Percentiles rank a stretch among this genome's conserved stretches.
phyloP scores from a whole-genome alignment of 2,329 filamentous ascomycete genomes.

The Monilinia fructigena region DNA sequence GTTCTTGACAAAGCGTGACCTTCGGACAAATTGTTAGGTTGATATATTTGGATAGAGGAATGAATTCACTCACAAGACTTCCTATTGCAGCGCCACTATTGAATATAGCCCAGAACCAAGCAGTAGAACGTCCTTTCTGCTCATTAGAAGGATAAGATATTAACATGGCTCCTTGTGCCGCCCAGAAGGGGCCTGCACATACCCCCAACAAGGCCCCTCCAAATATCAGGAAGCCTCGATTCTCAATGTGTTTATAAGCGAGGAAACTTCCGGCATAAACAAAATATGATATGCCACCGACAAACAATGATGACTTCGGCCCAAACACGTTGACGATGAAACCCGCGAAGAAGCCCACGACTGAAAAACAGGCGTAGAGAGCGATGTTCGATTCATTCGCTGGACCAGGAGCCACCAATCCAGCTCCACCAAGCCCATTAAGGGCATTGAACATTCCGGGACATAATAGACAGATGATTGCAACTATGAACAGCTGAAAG shows the following conservation, averaged over 20 bases:
- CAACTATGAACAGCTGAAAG: conserved; percentile 49
- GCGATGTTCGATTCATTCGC: conserved; percentile 49
- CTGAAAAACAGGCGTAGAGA: conserved; percentile 49
- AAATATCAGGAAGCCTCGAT: conserved; percentile 65
- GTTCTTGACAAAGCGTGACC: conserved; percentile 69
- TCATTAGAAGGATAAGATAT: conserved; percentile 80
- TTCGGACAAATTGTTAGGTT: conserved; percentile 10
- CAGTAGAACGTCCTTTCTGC: conserved; percentile 79
- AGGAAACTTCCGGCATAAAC: conserved; percentile 70
- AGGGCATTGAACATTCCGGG: conserved; percentile 71
- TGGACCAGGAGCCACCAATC: conserved; percentile 51
- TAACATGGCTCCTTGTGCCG: conserved; percentile 79
- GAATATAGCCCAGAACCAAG: conserved; percentile 25
- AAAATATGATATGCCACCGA: conserved; percentile 73
- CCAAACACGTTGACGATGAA: conserved; percentile 74
- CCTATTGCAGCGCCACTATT: conserved; percentile 26
- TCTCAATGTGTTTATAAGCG: conserved; percentile 60
- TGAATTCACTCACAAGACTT: conserved; percentile 20
- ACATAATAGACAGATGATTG: conserved; percentile 66
- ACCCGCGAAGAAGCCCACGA: conserved; percentile 66
- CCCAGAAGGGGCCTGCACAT: conserved; percentile 75
- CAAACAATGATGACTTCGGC: conserved; percentile 60
- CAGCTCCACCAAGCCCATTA: conserved; percentile 61
- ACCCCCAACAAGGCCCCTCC: conserved; percentile 71
- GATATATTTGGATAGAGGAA: not conserved